Conservation (phyloP, 345 rosid species). For the Anastatica hierochuntica region DNA sequence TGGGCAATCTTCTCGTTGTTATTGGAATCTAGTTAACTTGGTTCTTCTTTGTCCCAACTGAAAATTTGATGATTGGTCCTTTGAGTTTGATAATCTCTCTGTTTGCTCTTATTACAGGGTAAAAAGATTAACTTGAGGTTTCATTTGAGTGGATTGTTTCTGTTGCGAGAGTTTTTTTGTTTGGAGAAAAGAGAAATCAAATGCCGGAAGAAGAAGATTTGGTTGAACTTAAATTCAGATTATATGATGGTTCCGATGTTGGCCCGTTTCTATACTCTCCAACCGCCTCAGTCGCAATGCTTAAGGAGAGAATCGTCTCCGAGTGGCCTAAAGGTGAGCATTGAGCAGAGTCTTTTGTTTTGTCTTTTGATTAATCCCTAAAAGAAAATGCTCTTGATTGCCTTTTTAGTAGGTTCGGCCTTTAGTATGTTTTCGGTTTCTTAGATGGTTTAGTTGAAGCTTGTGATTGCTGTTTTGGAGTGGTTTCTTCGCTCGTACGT, state of each 20-base stretch:
- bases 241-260: conserved; percentile 85
- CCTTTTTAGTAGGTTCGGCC: background rate
- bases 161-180: background rate
- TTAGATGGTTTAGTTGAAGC: background rate
- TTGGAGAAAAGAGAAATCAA: conserved; percentile 29
- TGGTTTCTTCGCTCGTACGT: background rate
- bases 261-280: conserved; percentile 84
- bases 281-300: conserved; percentile 60
- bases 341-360: background rate
- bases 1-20: background rate
- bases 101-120: background rate
- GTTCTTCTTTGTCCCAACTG: conserved; percentile 1
- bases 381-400: background rate
- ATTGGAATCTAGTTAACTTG: background rate
- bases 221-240: conserved; percentile 75
- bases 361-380: too few species aligned
- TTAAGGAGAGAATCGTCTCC: conserved; percentile 68
- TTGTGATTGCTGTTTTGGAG: background rate
- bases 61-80: too few species aligned
- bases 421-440: background rate
- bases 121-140: background rate
- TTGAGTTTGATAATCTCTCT: too few species aligned
- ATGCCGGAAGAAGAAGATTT: conserved; percentile 81
- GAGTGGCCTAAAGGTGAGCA: conserved; percentile 85
- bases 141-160: conserved; percentile 6